Base-by-base conservation (phyloP, 2,329 filamentous ascomycete species). In the Colletotrichum agaves region DNA sequence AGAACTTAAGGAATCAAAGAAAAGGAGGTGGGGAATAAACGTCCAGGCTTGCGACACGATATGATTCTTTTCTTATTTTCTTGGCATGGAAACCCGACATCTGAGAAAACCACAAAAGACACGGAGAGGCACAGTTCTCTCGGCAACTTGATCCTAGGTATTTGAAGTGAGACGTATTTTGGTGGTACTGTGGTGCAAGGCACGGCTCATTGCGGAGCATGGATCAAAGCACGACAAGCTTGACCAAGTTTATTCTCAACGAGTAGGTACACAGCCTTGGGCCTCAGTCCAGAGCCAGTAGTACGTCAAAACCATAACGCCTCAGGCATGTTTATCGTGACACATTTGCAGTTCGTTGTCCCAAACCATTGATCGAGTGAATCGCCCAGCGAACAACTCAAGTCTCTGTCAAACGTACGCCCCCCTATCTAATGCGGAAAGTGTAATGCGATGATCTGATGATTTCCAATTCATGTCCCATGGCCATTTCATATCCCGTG, bases 371-470 rank as follows among this genome's bases (percentile, higher is more conserved):
- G 27, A 8, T 50, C 23, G 15, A n/a, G 13, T 56, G 31, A 44
- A 50, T 67, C 63, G 60, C 21, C 60, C 63, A 67, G 63, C 63
- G 52, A 61, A 21, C 27, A 23, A n/a, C 46, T 27, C 27, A 27
- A 27, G 46, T 31, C 31, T 49, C n/a, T 49, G 21, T 21, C 21
- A n/a, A n/a, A n/a, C n/a, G n/a, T n/a, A 49, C 31, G 46, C 15
- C 55, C 15, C 55, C 23, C 13, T 46, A 58, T 58, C 55, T 58
- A 46, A 58, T 19, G 37, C 41, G 12, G 13, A 17, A 12, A 39
- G 21, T 17, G 19, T 44, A 33, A 47, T 31, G 1, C 56, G 17
- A n/a, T 27, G 21, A 13, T 59, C 41, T 35, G n/a, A 21, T 46
- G 39, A 27, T 27, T 27, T 27, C 53, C 46, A 27, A 49, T n/a